Conservation (phyloP, 2,329 filamentous ascomycete genomes). For the Domatiomyces catenatus region DNA sequence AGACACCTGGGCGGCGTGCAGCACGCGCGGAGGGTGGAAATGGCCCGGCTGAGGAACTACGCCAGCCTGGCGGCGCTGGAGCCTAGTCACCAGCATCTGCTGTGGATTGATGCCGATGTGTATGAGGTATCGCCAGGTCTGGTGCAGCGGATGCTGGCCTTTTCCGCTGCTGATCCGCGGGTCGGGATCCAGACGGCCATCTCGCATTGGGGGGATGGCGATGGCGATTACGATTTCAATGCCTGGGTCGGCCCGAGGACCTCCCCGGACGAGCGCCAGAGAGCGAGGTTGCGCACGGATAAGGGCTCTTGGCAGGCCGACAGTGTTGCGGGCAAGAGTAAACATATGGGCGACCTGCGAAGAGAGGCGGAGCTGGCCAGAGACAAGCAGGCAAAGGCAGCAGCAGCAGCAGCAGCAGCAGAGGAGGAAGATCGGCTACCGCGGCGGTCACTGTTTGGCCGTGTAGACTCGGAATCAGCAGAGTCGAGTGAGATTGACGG, state of each 20-base stretch:
- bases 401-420: neutral
- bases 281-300: neutral
- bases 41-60: conserved; percentile 5
- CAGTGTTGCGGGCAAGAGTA: conserved; percentile 2
- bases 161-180: neutral
- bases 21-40: conserved; percentile 1
- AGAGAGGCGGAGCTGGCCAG: neutral
- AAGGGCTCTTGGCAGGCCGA: conserved; percentile 2
- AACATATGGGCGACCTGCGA: neutral
- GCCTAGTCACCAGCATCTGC: neutral
- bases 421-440: too few relatives aligned
- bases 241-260: neutral
- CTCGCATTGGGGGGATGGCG: neutral
- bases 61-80: conserved; percentile 2
- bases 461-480: neutral
- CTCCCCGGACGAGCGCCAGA: neutral
- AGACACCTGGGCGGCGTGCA: conserved; percentile 1
- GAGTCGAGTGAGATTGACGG: neutral
- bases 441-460: neutral
- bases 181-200: neutral
- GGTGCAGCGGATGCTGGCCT: neutral
- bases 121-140: neutral
- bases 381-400: neutral
- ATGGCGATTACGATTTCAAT: neutral
- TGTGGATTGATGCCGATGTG: conserved; percentile 8